Conservation (phyloP, 2,329 filamentous ascomycete species). For the Phialophora expanda region DNA sequence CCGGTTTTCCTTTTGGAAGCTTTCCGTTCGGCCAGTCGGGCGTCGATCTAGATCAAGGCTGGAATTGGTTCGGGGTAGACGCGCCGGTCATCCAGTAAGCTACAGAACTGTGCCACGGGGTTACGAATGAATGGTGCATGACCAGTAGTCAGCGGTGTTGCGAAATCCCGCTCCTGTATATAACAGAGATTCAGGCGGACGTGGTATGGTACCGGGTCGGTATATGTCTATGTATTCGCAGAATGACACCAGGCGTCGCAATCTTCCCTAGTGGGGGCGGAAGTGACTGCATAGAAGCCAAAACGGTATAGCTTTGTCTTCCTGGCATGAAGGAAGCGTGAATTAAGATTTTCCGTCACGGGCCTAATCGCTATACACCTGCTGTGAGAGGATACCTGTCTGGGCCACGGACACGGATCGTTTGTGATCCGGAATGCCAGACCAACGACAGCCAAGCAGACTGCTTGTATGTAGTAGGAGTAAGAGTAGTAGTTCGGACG, state of each 20-base stretch:
- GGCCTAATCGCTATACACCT: too few relatives aligned
- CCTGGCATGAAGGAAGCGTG: too few relatives aligned
- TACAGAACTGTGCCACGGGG: too few relatives aligned
- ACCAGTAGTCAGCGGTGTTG: neutral
- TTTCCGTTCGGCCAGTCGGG: conserved; percentile 35
- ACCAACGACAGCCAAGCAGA: too few relatives aligned
- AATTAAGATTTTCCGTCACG: too few relatives aligned
- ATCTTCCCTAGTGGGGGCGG: neutral
- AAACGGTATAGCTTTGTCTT: too few relatives aligned
- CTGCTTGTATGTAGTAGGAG: too few relatives aligned
- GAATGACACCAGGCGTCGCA: neutral
- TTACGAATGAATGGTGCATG: neutral
- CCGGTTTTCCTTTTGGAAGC: conserved; percentile 29
- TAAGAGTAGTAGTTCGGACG: too few relatives aligned
- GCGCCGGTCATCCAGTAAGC: conserved; percentile 29
- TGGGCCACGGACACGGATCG: too few relatives aligned
- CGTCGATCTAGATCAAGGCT: conserved; percentile 49
- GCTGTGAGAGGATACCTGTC: too few relatives aligned
- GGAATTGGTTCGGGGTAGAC: conserved; percentile 47
- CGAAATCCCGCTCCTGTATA: neutral
- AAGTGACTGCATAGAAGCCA: too few relatives aligned
- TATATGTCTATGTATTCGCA: neutral
- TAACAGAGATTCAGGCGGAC: neutral
- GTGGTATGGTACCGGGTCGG: neutral
- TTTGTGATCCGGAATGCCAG: too few relatives aligned